Evolutionary conservation across 2,329 filamentous ascomycete species (phyloP), one percentile per base, ranked within the genome.

Genomic region (Xylogone sp.): DNA sequence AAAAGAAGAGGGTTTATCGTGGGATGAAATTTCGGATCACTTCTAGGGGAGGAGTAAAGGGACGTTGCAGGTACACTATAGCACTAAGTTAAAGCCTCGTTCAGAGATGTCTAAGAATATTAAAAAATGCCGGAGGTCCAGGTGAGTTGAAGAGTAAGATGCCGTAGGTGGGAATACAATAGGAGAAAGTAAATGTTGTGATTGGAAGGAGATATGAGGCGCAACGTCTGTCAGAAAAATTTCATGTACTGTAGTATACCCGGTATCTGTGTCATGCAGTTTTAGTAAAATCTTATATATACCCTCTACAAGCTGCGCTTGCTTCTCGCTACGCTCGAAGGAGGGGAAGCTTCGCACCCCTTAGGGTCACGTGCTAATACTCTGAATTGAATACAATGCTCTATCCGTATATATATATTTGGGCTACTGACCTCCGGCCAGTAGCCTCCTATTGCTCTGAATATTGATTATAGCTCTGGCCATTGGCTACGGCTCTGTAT

Each of bases 1-100:
- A 20, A 57, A 55, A 56, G 51, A 31, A 47, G 47, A 57, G 45
- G 49, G 52, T 49, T 48, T 56, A 50, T 56, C 54, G 42, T 58
- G 50, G 54, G 48, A 54, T 51, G 44, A 56, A 48, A 58, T 58
- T 50, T 50, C 46, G 50, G 52, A 53, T n/a, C 42, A 21, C 50
- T 58, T 58, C 45, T 53, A 46, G 2, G 53, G 42, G 51, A 59
- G 53, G 55, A 59, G 52, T 39, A 57, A 56, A 31, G 54, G 54
- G 45, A 55, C 50, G 50, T 55, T 57, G 45, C 51, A 57, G 49
- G 56, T 59, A 46, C 51, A 55, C 43, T 59, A 57, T 45, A 53
- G 51, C 50, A 59, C 53, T 21, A 59, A 59, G 53, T 49, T 55
- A 34, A 56, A 57, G 53, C 45, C 43, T 56, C 51, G 49, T 50